phyloP scores from a whole-genome alignment of 1,284 basidiomycete species.

The Inonotus hispidus region DNA sequence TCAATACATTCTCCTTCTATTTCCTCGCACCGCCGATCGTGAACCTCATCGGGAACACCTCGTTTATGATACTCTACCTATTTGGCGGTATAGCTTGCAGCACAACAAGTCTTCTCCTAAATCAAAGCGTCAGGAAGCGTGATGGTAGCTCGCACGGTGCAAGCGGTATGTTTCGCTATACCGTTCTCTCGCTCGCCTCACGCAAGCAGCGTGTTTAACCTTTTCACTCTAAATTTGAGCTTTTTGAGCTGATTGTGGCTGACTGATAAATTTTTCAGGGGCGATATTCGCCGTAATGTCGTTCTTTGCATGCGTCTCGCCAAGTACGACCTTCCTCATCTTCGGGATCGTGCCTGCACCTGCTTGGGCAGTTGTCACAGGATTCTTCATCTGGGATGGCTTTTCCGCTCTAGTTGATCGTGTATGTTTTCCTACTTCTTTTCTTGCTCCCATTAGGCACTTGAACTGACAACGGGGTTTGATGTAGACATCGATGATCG shows the following conservation, averaged over 20 bases:
- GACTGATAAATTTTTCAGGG: constrained; percentile 33
- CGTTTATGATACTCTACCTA: constrained; percentile 75
- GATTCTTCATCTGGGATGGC: constrained; percentile 70
- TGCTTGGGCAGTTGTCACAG: constrained; percentile 74
- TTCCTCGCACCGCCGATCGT: constrained; percentile 75
- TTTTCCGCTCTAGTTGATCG: constrained; percentile 41
- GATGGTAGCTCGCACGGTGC: constrained; percentile 64
- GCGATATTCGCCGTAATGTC: constrained; percentile 73
- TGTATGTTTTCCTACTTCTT: constrained; percentile 26
- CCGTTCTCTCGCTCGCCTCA: not conserved
- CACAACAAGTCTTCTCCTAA: constrained; percentile 55
- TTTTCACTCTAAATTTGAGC: not conserved
- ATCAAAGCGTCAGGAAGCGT: constrained; percentile 37
- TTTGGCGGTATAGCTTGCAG: constrained; percentile 65
- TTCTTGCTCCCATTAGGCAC: not conserved
- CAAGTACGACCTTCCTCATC: constrained; percentile 65
- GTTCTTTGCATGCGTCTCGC: constrained; percentile 66
- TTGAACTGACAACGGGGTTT: not conserved
- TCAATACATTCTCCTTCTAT: constrained; percentile 78
- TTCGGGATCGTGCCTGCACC: constrained; percentile 83
- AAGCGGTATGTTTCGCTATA: constrained; percentile 46
- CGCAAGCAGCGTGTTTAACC: not conserved
- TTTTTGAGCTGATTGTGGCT: not conserved
- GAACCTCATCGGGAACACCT: constrained; percentile 59
- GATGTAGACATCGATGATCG: constrained; percentile 42